Conservation (phyloP, 139 green algal genomes). For the Volvox reticuliferus region DNA sequence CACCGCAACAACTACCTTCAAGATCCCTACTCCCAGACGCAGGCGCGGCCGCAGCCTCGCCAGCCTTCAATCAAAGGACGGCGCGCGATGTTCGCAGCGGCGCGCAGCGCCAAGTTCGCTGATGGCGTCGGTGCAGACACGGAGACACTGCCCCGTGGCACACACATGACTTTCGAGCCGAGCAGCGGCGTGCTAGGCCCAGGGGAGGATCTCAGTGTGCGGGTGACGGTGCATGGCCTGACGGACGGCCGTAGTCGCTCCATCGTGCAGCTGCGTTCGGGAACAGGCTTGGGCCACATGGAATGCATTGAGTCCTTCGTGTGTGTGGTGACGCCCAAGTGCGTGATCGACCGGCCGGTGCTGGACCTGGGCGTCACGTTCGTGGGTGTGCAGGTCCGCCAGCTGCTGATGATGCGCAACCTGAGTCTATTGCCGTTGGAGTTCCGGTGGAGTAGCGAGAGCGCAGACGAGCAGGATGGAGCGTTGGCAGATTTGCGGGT, state of each 20-base stretch:
- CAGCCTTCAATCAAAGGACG: not conserved
- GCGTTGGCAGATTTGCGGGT: conserved; percentile 52
- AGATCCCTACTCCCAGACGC: too few species aligned
- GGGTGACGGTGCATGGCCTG: conserved; percentile 44
- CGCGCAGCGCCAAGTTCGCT: not conserved
- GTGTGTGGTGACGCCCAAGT: conserved; percentile 57
- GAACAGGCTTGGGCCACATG: not conserved
- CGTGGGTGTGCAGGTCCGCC: conserved; percentile 52
- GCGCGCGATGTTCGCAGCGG: conserved; percentile 1
- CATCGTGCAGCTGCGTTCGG: conserved; percentile 46
- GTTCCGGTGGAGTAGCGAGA: conserved; percentile 50
- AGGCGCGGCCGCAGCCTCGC: not conserved
- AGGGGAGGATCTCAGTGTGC: conserved; percentile 37
- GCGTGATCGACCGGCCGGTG: conserved; percentile 47
- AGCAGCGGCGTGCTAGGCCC: conserved; percentile 40
- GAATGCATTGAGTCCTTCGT: conserved; percentile 55
- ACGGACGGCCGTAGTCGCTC: conserved; percentile 52
- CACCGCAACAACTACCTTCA: too few species aligned
- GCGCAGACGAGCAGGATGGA: not conserved
- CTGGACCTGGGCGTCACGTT: conserved; percentile 59
- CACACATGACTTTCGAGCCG: conserved; percentile 52
- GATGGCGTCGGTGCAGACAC: not conserved
- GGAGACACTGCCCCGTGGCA: not conserved
- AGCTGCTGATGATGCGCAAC: conserved; percentile 47
- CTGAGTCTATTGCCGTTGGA: conserved; percentile 57